Evolutionary conservation across 768 basidiomycete genomes (phyloP).

Genomic region (Trametes meyenii): DNA sequence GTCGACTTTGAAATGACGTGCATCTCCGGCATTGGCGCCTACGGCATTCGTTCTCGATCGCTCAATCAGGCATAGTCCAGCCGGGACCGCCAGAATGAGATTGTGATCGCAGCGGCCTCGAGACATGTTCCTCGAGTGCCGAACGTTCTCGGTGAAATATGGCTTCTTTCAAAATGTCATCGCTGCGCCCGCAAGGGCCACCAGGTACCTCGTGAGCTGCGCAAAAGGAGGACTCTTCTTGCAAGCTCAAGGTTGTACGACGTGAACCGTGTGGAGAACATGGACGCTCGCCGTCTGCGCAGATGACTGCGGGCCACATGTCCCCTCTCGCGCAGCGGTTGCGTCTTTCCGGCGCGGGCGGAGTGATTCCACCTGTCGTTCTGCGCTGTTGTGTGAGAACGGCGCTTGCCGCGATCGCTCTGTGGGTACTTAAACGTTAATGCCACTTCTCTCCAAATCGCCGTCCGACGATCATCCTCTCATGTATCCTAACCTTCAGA

Average conservation of each 20-base stretch:
- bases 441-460: not conserved
- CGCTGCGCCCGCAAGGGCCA: conserved; percentile 1
- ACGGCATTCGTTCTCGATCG: no score
- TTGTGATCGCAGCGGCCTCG: conserved; percentile 5
- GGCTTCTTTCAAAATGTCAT: not conserved
- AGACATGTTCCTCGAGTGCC: not conserved
- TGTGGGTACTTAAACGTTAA: not conserved
- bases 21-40: no score
- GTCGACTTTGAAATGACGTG: no score
- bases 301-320: not conserved
- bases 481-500: conserved; percentile 15
- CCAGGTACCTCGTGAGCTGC: not conserved
- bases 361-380: not conserved
- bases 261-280: not conserved
- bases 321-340: not conserved
- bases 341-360: not conserved
- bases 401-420: not conserved
- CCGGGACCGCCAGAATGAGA: not conserved
- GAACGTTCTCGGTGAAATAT: not conserved
- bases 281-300: not conserved
- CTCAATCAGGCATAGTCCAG: not conserved
- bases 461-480: not conserved
- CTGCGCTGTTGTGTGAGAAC: not conserved
- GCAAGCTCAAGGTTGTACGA: not conserved
- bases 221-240: not conserved